A percentile compares a stretch with the other conserved stretches of the same genome.
Conservation (phyloP, 2,329 filamentous ascomycete genomes). For the Colletotrichum liriopes region DNA sequence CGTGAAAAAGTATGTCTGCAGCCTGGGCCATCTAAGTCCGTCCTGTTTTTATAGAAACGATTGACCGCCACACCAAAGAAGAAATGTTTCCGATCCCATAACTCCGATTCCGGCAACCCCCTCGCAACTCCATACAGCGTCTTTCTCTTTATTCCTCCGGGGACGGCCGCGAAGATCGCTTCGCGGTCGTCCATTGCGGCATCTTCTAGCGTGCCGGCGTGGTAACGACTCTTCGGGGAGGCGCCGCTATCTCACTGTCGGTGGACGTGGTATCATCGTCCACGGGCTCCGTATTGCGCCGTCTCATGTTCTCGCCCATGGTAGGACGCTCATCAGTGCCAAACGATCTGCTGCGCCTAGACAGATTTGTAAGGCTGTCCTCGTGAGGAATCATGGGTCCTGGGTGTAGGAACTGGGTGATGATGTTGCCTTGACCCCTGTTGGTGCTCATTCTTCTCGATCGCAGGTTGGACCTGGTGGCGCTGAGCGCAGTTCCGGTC, state of each 20-base stretch:
- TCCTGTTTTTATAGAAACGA: constrained; percentile 19
- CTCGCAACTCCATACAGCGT: constrained; percentile 22
- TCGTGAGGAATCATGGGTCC: constrained; percentile 59
- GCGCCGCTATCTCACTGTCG: constrained; percentile 19
- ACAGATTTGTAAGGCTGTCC: constrained; percentile 26
- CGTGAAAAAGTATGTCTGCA: constrained; percentile 19
- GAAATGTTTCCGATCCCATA: background rate
- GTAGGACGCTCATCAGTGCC: constrained; percentile 18
- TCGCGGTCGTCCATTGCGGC: constrained; percentile 9
- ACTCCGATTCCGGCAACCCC: constrained; percentile 22
- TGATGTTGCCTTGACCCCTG: constrained; percentile 55
- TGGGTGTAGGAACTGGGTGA: constrained; percentile 64
- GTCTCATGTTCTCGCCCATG: constrained; percentile 29
- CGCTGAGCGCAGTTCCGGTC: constrained; percentile 49
- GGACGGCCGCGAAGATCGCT: background rate
- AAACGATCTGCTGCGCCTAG: constrained; percentile 35
- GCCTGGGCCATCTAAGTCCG: constrained; percentile 33
- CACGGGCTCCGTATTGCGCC: constrained; percentile 38
- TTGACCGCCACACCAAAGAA: constrained; percentile 16
- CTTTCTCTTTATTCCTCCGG: background rate
- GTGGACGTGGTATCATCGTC: constrained; percentile 39
- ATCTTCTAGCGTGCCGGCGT: constrained; percentile 39
- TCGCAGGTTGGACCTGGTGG: constrained; percentile 38
- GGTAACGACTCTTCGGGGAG: constrained; percentile 34
- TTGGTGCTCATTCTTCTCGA: constrained; percentile 50